These are phyloP conservation scores for Dioszegia crocea DNA, from an alignment of 768 basidiomycete species.

Conservation along the genomic window DNA sequence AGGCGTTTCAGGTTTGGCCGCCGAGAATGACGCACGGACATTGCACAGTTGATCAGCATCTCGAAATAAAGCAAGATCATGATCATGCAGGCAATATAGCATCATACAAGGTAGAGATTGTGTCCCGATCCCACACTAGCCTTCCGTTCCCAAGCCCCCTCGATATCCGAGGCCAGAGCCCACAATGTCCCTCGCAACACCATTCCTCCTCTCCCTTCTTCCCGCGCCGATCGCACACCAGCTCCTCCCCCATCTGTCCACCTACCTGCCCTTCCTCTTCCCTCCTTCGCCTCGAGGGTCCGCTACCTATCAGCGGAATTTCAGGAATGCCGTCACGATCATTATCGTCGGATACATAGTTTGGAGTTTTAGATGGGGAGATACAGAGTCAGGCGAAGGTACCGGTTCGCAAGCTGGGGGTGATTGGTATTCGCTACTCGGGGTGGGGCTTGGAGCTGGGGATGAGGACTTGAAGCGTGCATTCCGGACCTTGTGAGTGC, in stretches of 20 bases:
- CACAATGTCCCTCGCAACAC: slow-evolving; percentile 22
- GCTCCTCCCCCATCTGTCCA: slow-evolving; percentile 22
- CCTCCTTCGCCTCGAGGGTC: slow-evolving; percentile 22
- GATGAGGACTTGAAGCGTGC: slow-evolving; percentile 35
- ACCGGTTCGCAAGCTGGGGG: neutral
- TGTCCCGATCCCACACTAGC: no score
- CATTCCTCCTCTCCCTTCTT: slow-evolving; percentile 33
- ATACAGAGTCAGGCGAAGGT: neutral
- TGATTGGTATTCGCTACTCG: slow-evolving; percentile 39
- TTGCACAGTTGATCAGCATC: no score
- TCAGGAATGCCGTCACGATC: slow-evolving; percentile 20
- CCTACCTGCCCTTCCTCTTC: slow-evolving; percentile 26
- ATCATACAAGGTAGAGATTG: no score
- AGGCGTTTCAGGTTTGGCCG: no score
- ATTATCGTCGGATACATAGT: slow-evolving; percentile 21
- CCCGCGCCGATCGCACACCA: slow-evolving; percentile 23
- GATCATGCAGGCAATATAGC: no score
- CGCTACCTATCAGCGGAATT: slow-evolving; percentile 23
- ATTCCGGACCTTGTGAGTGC: slow-evolving; percentile 35
- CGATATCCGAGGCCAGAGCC: neutral
- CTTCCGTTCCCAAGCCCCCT: no score
- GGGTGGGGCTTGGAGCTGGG: slow-evolving; percentile 20
- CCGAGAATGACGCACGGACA: no score
- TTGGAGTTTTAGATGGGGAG: slow-evolving; percentile 22
- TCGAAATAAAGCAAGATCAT: no score